Evolutionary conservation across 2,329 filamentous ascomycete genomes (phyloP).

Genomic region (Beauveria australis): DNA sequence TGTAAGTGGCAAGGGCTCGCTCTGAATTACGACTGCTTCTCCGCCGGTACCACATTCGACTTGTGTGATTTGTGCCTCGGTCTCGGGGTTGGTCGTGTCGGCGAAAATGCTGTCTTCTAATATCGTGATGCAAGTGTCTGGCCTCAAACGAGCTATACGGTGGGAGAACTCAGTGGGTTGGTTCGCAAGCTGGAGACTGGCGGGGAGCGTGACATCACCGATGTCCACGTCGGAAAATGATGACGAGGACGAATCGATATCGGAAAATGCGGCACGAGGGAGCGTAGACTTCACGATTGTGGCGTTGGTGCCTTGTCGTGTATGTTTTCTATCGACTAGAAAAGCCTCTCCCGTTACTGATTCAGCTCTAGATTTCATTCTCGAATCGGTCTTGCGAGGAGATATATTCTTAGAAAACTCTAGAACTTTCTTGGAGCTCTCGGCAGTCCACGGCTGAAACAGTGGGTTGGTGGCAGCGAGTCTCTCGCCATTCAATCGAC

Average conservation of each 20-base stretch:
- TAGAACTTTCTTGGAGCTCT: conserved; percentile 14
- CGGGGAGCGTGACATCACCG: conserved; percentile 8
- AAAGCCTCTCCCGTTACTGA: neutral
- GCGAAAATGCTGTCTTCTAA: neutral
- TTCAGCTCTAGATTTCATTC: neutral
- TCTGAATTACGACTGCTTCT: neutral
- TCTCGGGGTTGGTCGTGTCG: neutral
- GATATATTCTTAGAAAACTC: conserved; percentile 9
- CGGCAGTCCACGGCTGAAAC: conserved; percentile 24
- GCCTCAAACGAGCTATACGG: conserved; percentile 2
- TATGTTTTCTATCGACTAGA: neutral
- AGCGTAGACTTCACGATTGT: neutral
- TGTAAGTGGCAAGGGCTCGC: neutral
- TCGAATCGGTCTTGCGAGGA: conserved; percentile 2
- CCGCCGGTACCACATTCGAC: neutral
- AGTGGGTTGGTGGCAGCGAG: conserved; percentile 22
- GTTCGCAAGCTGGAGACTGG: conserved; percentile 6
- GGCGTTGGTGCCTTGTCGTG: neutral
- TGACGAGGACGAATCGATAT: neutral
- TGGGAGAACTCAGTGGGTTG: conserved; percentile 3
- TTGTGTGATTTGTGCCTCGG: neutral
- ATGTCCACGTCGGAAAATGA: conserved; percentile 5
- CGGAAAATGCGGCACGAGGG: neutral
- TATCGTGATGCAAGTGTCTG: conserved; percentile 4
- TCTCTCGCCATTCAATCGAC: conserved; percentile 19